Conservation (phyloP, 2,329 filamentous ascomycete genomes). For the Penicillium sp. region DNA sequence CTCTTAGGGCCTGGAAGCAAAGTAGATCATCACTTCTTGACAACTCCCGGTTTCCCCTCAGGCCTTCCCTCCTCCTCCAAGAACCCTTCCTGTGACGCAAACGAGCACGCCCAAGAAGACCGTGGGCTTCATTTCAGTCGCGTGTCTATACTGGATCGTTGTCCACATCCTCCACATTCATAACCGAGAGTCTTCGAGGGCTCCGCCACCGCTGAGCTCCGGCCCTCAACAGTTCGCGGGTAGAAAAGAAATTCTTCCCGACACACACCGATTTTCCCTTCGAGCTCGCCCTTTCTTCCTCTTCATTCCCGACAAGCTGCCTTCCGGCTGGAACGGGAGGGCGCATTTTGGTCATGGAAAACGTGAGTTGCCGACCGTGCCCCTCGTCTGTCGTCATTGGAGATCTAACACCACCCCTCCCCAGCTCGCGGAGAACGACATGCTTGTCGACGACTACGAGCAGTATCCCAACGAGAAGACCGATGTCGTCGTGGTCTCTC, state of each 20-base stretch:
- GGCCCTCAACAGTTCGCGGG: slow-evolving; percentile 16
- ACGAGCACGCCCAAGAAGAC: too few relatives aligned
- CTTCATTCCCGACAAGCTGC: slow-evolving; percentile 20
- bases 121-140: not conserved
- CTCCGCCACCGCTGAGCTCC: slow-evolving; percentile 28
- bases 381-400: slow-evolving; percentile 30
- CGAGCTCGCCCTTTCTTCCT: slow-evolving; percentile 1
- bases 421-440: slow-evolving; percentile 55
- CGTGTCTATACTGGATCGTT: not conserved
- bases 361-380: slow-evolving; percentile 35
- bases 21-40: not conserved
- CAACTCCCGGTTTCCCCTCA: too few relatives aligned
- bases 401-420: slow-evolving; percentile 14
- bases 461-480: slow-evolving; percentile 58
- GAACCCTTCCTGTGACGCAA: too few relatives aligned
- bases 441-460: slow-evolving; percentile 55
- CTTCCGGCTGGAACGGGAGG: slow-evolving; percentile 27
- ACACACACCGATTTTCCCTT: slow-evolving; percentile 12
- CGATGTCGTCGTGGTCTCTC: slow-evolving; percentile 57
- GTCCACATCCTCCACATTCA: not conserved
- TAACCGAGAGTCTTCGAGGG: slow-evolving; percentile 20
- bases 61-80: too few relatives aligned
- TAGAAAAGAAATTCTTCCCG: slow-evolving; percentile 20
- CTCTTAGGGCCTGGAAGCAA: not conserved
- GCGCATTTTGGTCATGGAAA: slow-evolving; percentile 42